Base-by-base conservation (phyloP, 495 filamentous ascomycete species). In the Platismatia glauca region DNA sequence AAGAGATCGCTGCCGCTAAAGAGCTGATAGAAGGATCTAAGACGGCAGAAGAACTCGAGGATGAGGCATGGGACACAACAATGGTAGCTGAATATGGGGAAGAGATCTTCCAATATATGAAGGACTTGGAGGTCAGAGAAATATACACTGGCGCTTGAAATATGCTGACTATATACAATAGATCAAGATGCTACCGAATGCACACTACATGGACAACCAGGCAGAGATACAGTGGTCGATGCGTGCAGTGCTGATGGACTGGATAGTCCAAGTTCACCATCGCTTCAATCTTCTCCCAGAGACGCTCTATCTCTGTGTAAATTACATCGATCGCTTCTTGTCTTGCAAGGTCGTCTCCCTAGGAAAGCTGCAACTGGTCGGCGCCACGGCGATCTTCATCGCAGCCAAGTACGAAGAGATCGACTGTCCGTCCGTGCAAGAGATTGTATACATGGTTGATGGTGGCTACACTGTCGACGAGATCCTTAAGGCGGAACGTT, bases 381-480 rank as follows among this genome's bases (percentile, higher is more conserved):
- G 94, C 46, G 94, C 94, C 16, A 97, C 95, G 13, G 94, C 94
- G 9, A 87, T 98, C 68, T 93, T 97, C 67, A 86, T 98, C 60
- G 94, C 94, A 3, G 90, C 95, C 66, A 98, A 98, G 76, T 97
- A 97, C 69, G 94, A 98, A 73, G 94, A 98, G 74, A 95, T 97
- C 76, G 95, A 95, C 72, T 93, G 91, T 69, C 94, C 94, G 12
- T 94, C 95, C 0, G 84, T 97, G 15, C 81, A 87, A 60, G 94
- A 98, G 77, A 95, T 98, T 70, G 89, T 96, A 60, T 97, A 90
- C 80, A 98, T 98, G 94, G 94, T 98, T 41, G 93, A 98, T 72
- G 82, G 84, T 13, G 91, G 90, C 61, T 98, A 96, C 72, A 85
- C 81, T 13, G 78, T 83, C 13, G 93, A 96, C 60, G 94, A 97